Base-by-base conservation (phyloP, 768 basidiomycete species). In the Rhizopogon roseolus region DNA sequence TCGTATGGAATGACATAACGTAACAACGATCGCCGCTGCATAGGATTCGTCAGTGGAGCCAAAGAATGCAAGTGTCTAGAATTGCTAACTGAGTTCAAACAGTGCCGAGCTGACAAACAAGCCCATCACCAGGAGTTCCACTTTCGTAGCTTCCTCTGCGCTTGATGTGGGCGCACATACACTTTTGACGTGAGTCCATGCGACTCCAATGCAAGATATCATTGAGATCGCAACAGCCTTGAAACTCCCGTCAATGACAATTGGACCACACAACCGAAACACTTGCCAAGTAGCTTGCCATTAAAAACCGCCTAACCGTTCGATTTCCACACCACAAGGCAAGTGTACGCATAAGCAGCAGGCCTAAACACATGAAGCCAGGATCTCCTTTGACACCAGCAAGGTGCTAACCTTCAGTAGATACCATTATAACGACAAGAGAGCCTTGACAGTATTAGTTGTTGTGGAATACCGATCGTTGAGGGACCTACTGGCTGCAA, bases 311-410 rank as follows among this genome's bases (percentile, higher is more conserved):
- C 9, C 34, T 37, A 7, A 45, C 41, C 4, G 25, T 41, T 16
- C n/a, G 4, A 25, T 41, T 43, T 11, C 27, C 4, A 19, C 40
- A 28, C 54, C 54, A 55, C 2, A 57, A 50, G 16, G 54, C 57
- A 36, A 54, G 54, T 9, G 54, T 55, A 16, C 57, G 57, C 34
- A 57, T 55, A 6, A 57, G 44, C 40, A 57, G 54, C 10, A 57
- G 45, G n/a, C 56, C 56, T 57, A 7, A 32, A 22, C 16, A 2
- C 22, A 9, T 8, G 2, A 7, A 17, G 11, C 17, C 19, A 3
- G 10, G 28, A 8, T 7, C 28, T 29, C 6, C 29, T 17, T 41
- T 11, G 11, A 16, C 25, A 4, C 36, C 16, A 42, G 22, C 11
- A n/a, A 10, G 2, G 25, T 16, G 48, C 13, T 41, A 9, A 41